Evolutionary conservation across 1,284 basidiomycete genomes (phyloP), one percentile per base, ranked within the genome.

Genomic region (Tylopilus orsonianus): DNA sequence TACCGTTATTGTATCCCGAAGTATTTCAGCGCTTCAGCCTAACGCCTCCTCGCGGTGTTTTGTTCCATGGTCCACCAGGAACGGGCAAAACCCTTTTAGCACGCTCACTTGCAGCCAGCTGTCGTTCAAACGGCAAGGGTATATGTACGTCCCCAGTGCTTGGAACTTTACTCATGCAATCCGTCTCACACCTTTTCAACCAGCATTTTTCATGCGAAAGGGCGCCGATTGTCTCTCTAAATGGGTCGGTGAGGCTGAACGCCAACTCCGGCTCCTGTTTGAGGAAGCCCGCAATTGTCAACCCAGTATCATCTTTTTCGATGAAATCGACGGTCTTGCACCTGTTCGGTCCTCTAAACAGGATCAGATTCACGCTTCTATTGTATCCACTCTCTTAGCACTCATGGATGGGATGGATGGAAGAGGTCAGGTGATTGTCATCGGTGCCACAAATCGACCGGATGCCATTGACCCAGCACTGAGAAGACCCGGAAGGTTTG

Each of bases 381-480:
- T 99, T 55, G 97, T 99, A 8, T 93, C 90, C 40, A 99, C 97
- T 0, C 77, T 99, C 12, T 78, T 99, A 2, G 96, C 97, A 0
- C 76, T 99, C 41, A 99, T 99, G 96, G 97, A 99, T 66, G 97
- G 97, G 40, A 99, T 99, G 97, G 97, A 99, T 57, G 96, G 96
- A 1, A 83, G 97, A 51, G 93, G 88, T 2, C 94, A 97, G 68
- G 95, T 99, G 20, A 84, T 98, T n/a, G 92, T 99, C 37, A 97
- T 98, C 57, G 96, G 97, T 24, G 97, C 97, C 1, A 99, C 97
- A 8, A 99, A 99, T 66, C 71, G 97, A 50, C 96, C 96, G 0
- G 97, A 99, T 69, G 91, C 94, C 10, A 87, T 99, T 48, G 97
- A 99, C 68, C 94, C 97, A 27, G 97, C 97, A 0, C 71, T 99